Evolutionary conservation across 2,329 filamentous ascomycete genomes (phyloP), one percentile per base, ranked within the genome.

Genomic region (Curvularia eragrostidis): DNA sequence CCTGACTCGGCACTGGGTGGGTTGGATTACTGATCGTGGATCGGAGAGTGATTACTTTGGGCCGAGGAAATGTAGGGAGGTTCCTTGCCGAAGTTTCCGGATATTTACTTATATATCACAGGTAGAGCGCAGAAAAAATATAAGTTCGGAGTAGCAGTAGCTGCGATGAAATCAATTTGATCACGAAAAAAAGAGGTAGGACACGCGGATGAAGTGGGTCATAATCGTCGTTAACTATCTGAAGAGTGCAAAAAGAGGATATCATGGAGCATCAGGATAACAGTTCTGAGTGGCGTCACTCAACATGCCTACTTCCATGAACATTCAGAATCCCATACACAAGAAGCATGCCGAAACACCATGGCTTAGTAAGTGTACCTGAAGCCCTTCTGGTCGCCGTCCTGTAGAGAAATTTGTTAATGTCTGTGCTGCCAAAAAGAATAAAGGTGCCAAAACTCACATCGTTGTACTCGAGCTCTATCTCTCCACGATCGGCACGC

Each of bases 381-480:
- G 65, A 75, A 75, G 7, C 73, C 72, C 54, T 67, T 71, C 64
- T 75, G 72, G 52, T 72, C 65, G 21, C 66, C 62, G 46, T 73
- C 68, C 69, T 71, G 56, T 30, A 42, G 7, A 51, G 9, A 6
- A 36, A 49, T 2, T 21, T 28, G 59, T 72, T 60, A 73, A 52
- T 30, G 58, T 38, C n/a, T 30, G n/a, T 44, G 28, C 5, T 18
- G 26, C 9, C 10, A 12, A 10, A 9, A n/a, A n/a, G 5, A 19
- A 19, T 24, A 42, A 6, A 38, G 34, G 10, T 23, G 28, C 7
- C 39, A 26, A 13, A 44, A 71, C 72, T 71, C 61, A 76, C 75
- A 52, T 72, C 75, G 26, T 64, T 68, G 55, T 74, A 75, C 61
- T 79, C 77, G 12, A 81, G 67, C 58, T 78, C 68, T n/a, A 77